Percentiles rank a stretch among this genome's conserved stretches.
Conservation (phyloP, 2,329 filamentous ascomycete species). For the Fusarium pilosicola region DNA sequence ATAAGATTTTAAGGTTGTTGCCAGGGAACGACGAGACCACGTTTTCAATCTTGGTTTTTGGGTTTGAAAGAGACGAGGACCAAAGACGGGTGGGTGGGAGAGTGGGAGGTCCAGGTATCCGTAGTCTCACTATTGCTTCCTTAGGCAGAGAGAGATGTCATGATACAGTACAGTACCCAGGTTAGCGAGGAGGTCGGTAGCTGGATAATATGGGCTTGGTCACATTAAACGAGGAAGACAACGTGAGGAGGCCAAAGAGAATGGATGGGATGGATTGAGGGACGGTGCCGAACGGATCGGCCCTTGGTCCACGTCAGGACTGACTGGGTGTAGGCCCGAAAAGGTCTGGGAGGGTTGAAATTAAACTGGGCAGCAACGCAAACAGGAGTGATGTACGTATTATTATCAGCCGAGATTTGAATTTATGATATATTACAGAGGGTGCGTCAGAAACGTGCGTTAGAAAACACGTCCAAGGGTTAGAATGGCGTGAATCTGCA, state of each 20-base stretch:
- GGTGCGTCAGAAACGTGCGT: not conserved
- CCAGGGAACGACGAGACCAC: conserved; percentile 30
- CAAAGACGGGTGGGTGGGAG: not conserved
- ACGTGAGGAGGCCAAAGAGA: conserved; percentile 14
- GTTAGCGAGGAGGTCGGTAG: not conserved
- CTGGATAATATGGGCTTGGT: conserved; percentile 4
- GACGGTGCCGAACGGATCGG: conserved; percentile 42
- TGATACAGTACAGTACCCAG: conserved; percentile 1
- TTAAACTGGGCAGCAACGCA: conserved; percentile 32
- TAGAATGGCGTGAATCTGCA: conserved; percentile 13
- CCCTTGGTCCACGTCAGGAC: conserved; percentile 44
- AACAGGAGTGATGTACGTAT: not conserved
- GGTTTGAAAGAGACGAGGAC: not conserved
- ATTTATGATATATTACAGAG: conserved; percentile 19
- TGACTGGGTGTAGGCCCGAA: conserved; percentile 27
- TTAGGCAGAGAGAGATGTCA: conserved; percentile 17
- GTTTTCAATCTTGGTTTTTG: conserved; percentile 28
- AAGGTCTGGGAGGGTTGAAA: conserved; percentile 20
- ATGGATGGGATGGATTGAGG: not conserved
- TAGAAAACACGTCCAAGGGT: not conserved
- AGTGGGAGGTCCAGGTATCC: not conserved
- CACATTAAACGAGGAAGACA: conserved; percentile 12
- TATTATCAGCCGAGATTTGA: conserved; percentile 16
- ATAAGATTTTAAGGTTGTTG: conserved; percentile 40
- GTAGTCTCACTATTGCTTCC: conserved; percentile 14